Evolutionary conservation across 495 filamentous ascomycete species (phyloP).

Genomic region (Trichocladium uniseriatum): DNA sequence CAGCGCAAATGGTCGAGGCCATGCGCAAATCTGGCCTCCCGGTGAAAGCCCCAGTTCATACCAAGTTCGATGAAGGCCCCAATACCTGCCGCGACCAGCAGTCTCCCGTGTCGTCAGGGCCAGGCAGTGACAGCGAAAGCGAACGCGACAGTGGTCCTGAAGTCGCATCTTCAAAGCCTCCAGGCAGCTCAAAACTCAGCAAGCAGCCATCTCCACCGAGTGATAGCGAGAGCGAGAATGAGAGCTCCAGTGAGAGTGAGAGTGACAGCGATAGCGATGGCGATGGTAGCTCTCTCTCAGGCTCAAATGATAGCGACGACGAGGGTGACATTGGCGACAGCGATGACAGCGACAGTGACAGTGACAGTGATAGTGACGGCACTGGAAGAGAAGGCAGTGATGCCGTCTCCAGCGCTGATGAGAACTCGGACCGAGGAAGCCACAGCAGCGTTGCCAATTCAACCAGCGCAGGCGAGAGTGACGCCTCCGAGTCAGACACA

Average conservation of each 20-base stretch:
- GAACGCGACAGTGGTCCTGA: constrained; percentile 17
- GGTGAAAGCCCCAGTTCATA: constrained; percentile 26
- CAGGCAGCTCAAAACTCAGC: not conserved
- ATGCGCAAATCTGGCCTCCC: constrained; percentile 21
- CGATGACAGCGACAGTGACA: constrained; percentile 13
- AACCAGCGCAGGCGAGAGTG: not conserved
- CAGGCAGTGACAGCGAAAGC: constrained; percentile 8
- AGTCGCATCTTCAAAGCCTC: constrained; percentile 11
- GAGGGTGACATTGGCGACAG: not conserved
- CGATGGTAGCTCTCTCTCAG: not conserved
- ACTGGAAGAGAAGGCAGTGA: not conserved
- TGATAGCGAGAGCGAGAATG: constrained; percentile 2
- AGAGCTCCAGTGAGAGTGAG: constrained; percentile 1
- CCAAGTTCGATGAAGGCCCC: constrained; percentile 25
- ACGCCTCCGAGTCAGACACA: not conserved
- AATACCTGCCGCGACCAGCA: constrained; percentile 10
- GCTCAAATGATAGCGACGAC: not conserved
- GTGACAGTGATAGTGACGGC: constrained; percentile 18
- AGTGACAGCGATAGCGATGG: constrained; percentile 2
- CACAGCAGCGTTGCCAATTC: not conserved
- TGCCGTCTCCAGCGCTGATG: no score
- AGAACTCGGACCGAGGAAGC: no score
- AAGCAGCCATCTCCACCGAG: not conserved
- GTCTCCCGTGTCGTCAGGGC: not conserved
- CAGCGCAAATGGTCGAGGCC: constrained; percentile 28